Evolutionary conservation across 2,329 filamentous ascomycete species (phyloP).

Genomic region (Pseudodiploospora longispora): DNA sequence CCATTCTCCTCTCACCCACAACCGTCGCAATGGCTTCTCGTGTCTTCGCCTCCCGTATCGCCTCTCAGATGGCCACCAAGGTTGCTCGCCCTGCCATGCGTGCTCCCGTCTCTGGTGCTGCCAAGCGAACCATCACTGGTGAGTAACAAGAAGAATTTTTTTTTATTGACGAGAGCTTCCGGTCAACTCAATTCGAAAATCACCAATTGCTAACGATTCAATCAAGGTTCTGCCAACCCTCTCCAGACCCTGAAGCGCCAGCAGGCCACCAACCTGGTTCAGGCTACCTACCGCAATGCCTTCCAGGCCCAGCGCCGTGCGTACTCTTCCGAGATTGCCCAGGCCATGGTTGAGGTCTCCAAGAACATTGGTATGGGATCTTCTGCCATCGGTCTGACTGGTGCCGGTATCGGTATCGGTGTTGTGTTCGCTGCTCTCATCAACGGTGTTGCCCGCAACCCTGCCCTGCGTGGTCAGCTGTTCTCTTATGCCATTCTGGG

Average conservation of each 20-base stretch:
- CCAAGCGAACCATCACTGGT: slow-evolving; percentile 73
- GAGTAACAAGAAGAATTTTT: slow-evolving; percentile 36
- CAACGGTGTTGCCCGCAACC: slow-evolving; percentile 87
- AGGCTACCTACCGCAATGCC: slow-evolving; percentile 57
- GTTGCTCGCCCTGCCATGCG: slow-evolving; percentile 69
- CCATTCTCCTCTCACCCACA: slow-evolving; percentile 16
- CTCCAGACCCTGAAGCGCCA: slow-evolving; percentile 71
- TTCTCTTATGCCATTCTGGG: slow-evolving; percentile 94
- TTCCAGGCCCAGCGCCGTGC: slow-evolving; percentile 60
- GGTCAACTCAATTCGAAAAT: slow-evolving; percentile 23
- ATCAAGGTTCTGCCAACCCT: slow-evolving; percentile 48
- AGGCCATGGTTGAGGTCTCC: slow-evolving; percentile 82
- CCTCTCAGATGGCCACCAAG: slow-evolving; percentile 69
- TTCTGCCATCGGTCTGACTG: slow-evolving; percentile 85
- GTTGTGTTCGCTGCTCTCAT: slow-evolving; percentile 87
- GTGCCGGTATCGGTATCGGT: slow-evolving; percentile 92
- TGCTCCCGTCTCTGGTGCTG: slow-evolving; percentile 52
- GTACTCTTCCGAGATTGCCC: slow-evolving; percentile 83
- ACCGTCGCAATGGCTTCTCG: slow-evolving; percentile 74
- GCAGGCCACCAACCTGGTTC: slow-evolving; percentile 58
- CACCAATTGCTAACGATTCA: slow-evolving; percentile 23
- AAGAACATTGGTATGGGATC: slow-evolving; percentile 86
- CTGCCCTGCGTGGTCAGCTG: slow-evolving; percentile 86
- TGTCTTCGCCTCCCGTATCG: slow-evolving; percentile 70
- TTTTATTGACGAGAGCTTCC: slow-evolving; percentile 14